A percentile compares a stretch with the other conserved stretches of the same genome.
Conservation (phyloP, 1,139 yeast species). For the Kurtzmaniella natalensis region DNA sequence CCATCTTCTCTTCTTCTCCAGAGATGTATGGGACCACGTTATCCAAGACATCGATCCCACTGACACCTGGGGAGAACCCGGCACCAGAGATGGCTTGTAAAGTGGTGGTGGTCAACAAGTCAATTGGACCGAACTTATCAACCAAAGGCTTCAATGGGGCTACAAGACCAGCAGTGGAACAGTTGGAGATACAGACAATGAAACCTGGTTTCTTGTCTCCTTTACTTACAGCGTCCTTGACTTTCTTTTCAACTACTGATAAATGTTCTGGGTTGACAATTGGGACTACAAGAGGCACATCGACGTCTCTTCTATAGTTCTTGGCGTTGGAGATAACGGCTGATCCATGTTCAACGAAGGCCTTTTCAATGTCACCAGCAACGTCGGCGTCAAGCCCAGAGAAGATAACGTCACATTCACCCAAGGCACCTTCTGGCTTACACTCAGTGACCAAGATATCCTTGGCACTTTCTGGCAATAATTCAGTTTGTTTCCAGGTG, state of each 20-base stretch:
- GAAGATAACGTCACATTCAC: slow-evolving; percentile 89
- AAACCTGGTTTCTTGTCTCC: slow-evolving; percentile 67
- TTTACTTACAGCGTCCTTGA: slow-evolving; percentile 47
- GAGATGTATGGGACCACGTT: slow-evolving; percentile 91
- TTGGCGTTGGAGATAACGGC: slow-evolving; percentile 92
- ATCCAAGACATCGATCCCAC: slow-evolving; percentile 92
- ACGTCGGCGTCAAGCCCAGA: slow-evolving; percentile 92
- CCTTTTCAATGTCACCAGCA: slow-evolving; percentile 90
- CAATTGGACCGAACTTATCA: slow-evolving; percentile 85
- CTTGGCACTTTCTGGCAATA: slow-evolving; percentile 68
- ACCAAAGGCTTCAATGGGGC: slow-evolving; percentile 94
- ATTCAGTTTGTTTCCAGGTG: slow-evolving; percentile 89
- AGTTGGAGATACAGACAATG: slow-evolving; percentile 92
- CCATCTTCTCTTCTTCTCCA: slow-evolving; percentile 98
- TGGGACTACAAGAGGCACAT: slow-evolving; percentile 93
- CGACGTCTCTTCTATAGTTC: slow-evolving; percentile 83
- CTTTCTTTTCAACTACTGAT: slow-evolving; percentile 62
- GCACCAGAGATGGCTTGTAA: slow-evolving; percentile 98
- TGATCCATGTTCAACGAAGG: slow-evolving; percentile 74
- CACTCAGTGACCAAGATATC: slow-evolving; percentile 72
- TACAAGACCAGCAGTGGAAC: slow-evolving; percentile 97
- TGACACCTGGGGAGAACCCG: slow-evolving; percentile 97
- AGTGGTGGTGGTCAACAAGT: slow-evolving; percentile 83
- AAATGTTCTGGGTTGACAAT: slow-evolving; percentile 94
- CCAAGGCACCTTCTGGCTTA: slow-evolving; percentile 62